phyloP scores from a whole-genome alignment of 192 early-diverging fungal species.

The Coemansia sp. region DNA sequence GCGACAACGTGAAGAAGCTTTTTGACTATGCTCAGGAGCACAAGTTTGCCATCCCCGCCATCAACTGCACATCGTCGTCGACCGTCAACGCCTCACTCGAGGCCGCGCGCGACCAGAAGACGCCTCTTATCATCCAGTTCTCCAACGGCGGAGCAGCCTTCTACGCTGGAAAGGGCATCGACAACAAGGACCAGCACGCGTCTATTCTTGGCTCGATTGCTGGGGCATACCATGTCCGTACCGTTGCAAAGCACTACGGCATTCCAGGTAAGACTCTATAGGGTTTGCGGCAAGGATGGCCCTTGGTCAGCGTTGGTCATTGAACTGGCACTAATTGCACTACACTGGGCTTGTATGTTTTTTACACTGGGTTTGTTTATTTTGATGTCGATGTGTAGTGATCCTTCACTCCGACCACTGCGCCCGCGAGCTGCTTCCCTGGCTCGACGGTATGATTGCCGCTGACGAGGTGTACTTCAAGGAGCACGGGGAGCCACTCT shows the following conservation, averaged over 20 bases:
- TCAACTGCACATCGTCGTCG: conserved; percentile 94
- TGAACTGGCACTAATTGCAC: neutral
- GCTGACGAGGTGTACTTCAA: conserved; percentile 97
- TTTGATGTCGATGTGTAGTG: conserved; percentile 31
- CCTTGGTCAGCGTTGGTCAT: neutral
- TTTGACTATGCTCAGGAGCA: conserved; percentile 76
- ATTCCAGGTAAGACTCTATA: conserved; percentile 61
- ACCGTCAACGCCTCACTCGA: conserved; percentile 92
- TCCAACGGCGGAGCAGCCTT: conserved; percentile 91
- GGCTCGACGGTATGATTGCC: conserved; percentile 96
- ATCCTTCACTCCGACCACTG: conserved; percentile 95
- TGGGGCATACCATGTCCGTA: conserved; percentile 83
- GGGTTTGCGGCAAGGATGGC: neutral
- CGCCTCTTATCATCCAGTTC: conserved; percentile 95
- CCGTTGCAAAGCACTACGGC: conserved; percentile 84
- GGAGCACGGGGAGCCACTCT: conserved; percentile 90
- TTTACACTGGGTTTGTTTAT: no score
- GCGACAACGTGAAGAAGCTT: conserved; percentile 87
- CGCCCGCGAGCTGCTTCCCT: conserved; percentile 94
- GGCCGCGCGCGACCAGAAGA: conserved; percentile 91
- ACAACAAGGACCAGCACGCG: conserved; percentile 86
- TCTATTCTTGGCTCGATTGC: conserved; percentile 89
- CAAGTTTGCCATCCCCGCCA: conserved; percentile 92
- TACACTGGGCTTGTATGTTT: no score
- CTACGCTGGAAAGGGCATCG: conserved; percentile 92